A percentile compares a stretch with the other conserved stretches of the same genome.
Conservation (phyloP, 1,284 basidiomycete species). For the Trichosporon inkin region DNA sequence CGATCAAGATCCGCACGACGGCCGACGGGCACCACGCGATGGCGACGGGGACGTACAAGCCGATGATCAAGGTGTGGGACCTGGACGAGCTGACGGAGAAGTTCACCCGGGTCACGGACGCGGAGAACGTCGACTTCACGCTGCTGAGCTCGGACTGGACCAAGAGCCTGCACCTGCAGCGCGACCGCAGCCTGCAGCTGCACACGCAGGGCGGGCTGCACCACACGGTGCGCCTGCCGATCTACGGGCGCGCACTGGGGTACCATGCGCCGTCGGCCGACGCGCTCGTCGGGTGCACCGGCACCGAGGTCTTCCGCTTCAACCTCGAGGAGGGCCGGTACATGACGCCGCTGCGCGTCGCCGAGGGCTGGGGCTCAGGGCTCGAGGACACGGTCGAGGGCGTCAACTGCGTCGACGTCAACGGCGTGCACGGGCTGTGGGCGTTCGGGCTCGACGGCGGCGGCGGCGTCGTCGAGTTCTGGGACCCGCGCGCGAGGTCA, state of each 20-base stretch:
- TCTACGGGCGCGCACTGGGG: slow-evolving; percentile 83
- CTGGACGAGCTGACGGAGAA: slow-evolving; percentile 88
- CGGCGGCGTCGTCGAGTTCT: slow-evolving; percentile 85
- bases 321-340: slow-evolving; percentile 95
- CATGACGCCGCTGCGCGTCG: slow-evolving; percentile 64
- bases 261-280: slow-evolving; percentile 85
- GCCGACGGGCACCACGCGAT: slow-evolving; percentile 87
- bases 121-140: slow-evolving; percentile 96
- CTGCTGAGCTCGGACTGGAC: slow-evolving; percentile 98
- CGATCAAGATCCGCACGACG: slow-evolving; percentile 84
- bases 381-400: slow-evolving; percentile 61
- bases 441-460: slow-evolving; percentile 66
- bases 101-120: slow-evolving; percentile 92
- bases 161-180: slow-evolving; percentile 94
- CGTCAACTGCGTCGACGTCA: slow-evolving; percentile 89
- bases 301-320: slow-evolving; percentile 83
- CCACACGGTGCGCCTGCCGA: slow-evolving; percentile 87
- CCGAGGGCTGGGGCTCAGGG: slow-evolving; percentile 57
- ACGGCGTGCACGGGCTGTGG: slow-evolving; percentile 86
- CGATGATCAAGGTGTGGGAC: slow-evolving; percentile 95
- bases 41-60: slow-evolving; percentile 97
- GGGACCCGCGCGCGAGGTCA: slow-evolving; percentile 85
- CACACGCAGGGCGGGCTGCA: slow-evolving; percentile 93
- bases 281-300: slow-evolving; percentile 69
- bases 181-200: slow-evolving; percentile 88